Conservation (phyloP, 345 rosid species). For the Sonneratia caseolaris region DNA sequence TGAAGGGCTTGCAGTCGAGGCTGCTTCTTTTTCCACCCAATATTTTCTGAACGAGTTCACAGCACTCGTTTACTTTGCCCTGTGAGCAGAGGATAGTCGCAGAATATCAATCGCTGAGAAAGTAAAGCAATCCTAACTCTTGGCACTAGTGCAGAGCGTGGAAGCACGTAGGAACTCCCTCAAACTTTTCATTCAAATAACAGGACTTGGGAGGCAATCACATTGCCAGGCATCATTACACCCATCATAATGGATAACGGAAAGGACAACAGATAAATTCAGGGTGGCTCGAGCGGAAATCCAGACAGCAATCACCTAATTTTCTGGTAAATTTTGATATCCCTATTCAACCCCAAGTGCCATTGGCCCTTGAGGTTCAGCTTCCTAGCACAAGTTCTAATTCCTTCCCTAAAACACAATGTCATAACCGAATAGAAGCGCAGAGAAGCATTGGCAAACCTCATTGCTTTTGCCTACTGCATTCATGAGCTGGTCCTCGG, state of each 20-base stretch:
- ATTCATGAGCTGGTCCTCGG: conserved; percentile 45
- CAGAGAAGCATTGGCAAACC: conserved; percentile 27
- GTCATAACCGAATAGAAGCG: conserved; percentile 2
- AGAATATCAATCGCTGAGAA: neutral
- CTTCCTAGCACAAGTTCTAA: neutral
- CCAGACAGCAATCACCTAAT: neutral
- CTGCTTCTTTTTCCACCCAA: conserved; percentile 19
- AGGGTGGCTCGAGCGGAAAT: neutral
- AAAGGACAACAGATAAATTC: neutral
- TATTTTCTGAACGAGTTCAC: conserved; percentile 40
- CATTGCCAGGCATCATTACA: neutral
- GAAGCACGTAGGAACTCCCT: neutral
- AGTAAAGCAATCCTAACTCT: neutral
- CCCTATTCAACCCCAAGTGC: neutral
- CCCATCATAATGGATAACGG: too few relatives aligned
- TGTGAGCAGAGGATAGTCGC: conserved; percentile 13
- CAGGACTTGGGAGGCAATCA: neutral
- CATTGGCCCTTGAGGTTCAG: neutral
- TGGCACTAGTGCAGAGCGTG: neutral
- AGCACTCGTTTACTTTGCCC: conserved; percentile 62
- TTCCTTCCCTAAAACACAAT: neutral
- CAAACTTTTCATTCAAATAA: neutral
- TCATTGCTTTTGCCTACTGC: conserved; percentile 43
- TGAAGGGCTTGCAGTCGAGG: conserved; percentile 16
- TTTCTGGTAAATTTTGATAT: neutral